Evolutionary conservation across 495 filamentous ascomycete genomes (phyloP), one percentile per base, ranked within the genome.

Genomic region (Aspergillus steynii): DNA sequence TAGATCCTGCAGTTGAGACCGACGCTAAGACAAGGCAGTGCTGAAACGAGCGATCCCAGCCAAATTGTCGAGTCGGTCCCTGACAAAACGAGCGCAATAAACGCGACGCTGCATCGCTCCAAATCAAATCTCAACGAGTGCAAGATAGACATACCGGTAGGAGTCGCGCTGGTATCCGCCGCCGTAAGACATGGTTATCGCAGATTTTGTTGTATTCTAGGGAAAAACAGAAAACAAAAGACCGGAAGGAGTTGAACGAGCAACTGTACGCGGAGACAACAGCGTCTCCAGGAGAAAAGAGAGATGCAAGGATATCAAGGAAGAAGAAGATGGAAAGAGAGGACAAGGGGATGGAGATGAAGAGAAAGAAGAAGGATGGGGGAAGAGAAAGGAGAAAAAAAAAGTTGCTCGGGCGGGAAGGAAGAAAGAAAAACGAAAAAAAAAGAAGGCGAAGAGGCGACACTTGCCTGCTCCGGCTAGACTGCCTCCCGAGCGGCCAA

Each of bases 111-210:
- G 34, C 34, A 31, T n/a, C 51, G 1, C 49, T 5, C 26, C 6
- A 4, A 9, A 46, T 27, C 8, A 12, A 48, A 34, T 34, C 7
- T 25, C 26, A 59, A 45, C 14, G 46, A 27, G n/a, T 15, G 55
- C 14, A 58, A 27, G 26, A 60, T 74, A 68, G 58, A 48, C 75
- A 61, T 76, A 78, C 75, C 76, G 77, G 67, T 78, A 78, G 53
- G 75, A 76, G 59, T 79, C 74, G 71, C 82, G 72, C 42, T 70
- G 72, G 60, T 76, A 88, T 65, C 88, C 88, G 67, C 88, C 89
- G 66, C 89, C 85, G 85, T 90, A 92, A 77, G 87, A 91, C 88
- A 90, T 87, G 70, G 65, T 77, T 69, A 14, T 67, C 29, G 54
- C 68, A 63, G 49, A 67, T 69, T 62, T 73, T 61, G 55, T 49